Evolutionary conservation across 2,329 filamentous ascomycete species (phyloP).

Genomic region (Xylariaceae sp.): DNA sequence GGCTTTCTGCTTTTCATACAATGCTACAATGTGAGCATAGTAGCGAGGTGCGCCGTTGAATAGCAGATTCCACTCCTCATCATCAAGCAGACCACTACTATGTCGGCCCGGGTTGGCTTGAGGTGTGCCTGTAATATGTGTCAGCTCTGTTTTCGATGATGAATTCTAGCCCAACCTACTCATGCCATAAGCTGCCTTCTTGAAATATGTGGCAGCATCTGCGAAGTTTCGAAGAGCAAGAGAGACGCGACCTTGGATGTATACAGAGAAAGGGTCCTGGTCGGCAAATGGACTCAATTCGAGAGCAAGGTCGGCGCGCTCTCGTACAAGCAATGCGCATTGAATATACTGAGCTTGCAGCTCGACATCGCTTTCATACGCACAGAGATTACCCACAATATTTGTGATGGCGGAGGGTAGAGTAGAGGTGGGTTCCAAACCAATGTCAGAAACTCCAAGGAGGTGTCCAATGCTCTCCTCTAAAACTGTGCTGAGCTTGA

Average conservation of each 20-base stretch:
- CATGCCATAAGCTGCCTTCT: conserved; percentile 77
- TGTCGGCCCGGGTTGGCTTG: conserved; percentile 49
- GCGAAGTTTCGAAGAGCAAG: conserved; percentile 72
- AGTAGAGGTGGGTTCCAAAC: conserved; percentile 37
- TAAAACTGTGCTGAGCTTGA: conserved; percentile 54
- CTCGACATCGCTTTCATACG: conserved; percentile 63
- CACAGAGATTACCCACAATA: conserved; percentile 64
- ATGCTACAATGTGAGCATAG: conserved; percentile 77
- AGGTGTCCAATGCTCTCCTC: conserved; percentile 62
- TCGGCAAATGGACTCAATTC: conserved; percentile 56
- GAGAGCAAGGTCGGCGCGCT: conserved; percentile 58
- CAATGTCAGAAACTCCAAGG: conserved; percentile 55
- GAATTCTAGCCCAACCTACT: conserved; percentile 52
- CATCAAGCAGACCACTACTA: conserved; percentile 67
- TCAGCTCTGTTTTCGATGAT: background rate
- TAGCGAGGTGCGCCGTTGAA: conserved; percentile 78
- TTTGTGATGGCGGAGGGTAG: conserved; percentile 59
- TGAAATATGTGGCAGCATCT: conserved; percentile 72
- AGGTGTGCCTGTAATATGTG: conserved; percentile 39
- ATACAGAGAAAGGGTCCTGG: conserved; percentile 64
- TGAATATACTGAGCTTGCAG: conserved; percentile 59
- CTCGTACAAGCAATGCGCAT: conserved; percentile 58
- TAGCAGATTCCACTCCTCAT: conserved; percentile 67
- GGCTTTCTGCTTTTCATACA: conserved; percentile 76
- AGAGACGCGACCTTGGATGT: conserved; percentile 79